A percentile compares a stretch with the other conserved stretches of the same genome.
Conservation (phyloP, 106 monocot species). For the Dioscorea alata region DNA sequence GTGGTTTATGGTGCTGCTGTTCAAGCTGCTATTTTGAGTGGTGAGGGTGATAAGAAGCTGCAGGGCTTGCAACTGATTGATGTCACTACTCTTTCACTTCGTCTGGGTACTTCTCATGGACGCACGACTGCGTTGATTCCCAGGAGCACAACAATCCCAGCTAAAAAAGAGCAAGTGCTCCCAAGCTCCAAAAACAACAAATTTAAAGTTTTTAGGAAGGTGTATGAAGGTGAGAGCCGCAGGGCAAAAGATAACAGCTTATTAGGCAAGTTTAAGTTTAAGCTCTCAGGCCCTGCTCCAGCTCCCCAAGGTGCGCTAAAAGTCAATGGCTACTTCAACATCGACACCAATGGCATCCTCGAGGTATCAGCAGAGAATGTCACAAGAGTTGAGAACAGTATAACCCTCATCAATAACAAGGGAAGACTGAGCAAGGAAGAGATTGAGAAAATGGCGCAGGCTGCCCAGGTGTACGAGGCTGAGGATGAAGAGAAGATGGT, state of each 20-base stretch:
- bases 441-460: conserved; percentile 41
- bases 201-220: conserved; percentile 32
- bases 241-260: conserved; percentile 43
- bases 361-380: conserved; percentile 55
- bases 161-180: conserved; percentile 42
- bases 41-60: conserved; percentile 62
- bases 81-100: conserved; percentile 42
- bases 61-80: conserved; percentile 36
- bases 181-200: conserved; percentile 37
- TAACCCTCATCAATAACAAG: conserved; percentile 47
- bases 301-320: conserved; percentile 47
- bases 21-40: conserved; percentile 47
- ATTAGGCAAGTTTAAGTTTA: conserved; percentile 54
- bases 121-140: conserved; percentile 41
- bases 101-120: conserved; percentile 32
- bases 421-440: conserved; percentile 41
- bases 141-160: conserved; percentile 33
- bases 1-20: conserved; percentile 41
- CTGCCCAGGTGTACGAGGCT: conserved; percentile 35
- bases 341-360: conserved; percentile 58
- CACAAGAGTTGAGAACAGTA: conserved; percentile 53
- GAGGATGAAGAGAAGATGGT: conserved; percentile 65
- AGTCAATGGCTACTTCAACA: conserved; percentile 56
- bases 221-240: conserved; percentile 43
- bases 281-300: conserved; percentile 46